These are phyloP conservation scores for Coniochaeta prunicola DNA, from an alignment of 2,329 filamentous ascomycete genomes.

Conservation along the genomic window DNA sequence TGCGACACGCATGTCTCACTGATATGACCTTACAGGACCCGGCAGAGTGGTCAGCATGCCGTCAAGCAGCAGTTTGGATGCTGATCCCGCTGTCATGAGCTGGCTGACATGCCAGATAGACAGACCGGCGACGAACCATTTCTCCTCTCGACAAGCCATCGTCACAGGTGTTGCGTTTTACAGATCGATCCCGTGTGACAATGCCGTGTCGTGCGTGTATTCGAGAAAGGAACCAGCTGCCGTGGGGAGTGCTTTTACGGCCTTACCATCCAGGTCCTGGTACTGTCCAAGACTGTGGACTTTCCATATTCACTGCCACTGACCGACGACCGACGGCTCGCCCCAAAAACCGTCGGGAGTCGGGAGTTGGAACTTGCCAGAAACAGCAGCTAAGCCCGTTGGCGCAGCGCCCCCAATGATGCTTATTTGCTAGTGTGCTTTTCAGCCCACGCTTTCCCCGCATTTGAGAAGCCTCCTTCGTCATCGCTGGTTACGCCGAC, in stretches of 20 bases:
- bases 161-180: neutral
- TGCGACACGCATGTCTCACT: neutral
- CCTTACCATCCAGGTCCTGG: neutral
- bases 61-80: neutral
- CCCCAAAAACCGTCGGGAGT: too few species aligned
- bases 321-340: neutral
- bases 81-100: neutral
- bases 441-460: too few species aligned
- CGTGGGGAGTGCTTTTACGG: neutral
- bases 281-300: too few species aligned
- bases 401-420: too few species aligned
- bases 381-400: too few species aligned
- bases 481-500: too few species aligned
- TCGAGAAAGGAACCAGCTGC: too few species aligned
- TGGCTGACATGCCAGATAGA: neutral
- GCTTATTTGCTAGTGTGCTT: too few species aligned
- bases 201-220: too few species aligned
- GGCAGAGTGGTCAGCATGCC: neutral
- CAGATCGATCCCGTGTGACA: neutral
- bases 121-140: neutral
- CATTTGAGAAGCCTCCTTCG: too few species aligned
- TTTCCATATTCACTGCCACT: too few species aligned
- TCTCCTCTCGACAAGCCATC: neutral
- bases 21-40: neutral
- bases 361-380: too few species aligned